phyloP scores from a whole-genome alignment of 495 filamentous ascomycete species.

The Daldinia caldariorum region DNA sequence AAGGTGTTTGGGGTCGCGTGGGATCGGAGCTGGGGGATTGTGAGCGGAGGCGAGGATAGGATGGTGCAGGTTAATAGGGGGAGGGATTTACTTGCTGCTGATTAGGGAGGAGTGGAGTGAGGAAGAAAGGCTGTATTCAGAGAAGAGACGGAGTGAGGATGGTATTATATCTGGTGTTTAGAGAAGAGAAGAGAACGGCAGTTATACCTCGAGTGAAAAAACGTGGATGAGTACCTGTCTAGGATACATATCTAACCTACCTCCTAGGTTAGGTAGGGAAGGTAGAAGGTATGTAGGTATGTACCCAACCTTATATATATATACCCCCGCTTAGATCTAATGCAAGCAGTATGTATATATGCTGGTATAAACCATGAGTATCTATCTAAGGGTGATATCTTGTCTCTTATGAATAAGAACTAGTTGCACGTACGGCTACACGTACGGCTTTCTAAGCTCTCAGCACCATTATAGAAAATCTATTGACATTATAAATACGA shows the following conservation, averaged over 20 bases:
- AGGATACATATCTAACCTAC: background rate
- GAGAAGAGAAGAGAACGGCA: background rate
- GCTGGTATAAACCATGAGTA: background rate
- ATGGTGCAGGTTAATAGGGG: slow-evolving; percentile 88
- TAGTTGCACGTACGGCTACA: background rate
- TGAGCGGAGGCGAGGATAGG: slow-evolving; percentile 92
- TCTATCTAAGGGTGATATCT: background rate
- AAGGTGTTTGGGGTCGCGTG: slow-evolving; percentile 93
- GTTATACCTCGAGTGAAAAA: slow-evolving; percentile 13
- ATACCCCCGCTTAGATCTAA: slow-evolving; percentile 3
- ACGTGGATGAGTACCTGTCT: slow-evolving; percentile 6
- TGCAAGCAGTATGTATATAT: slow-evolving; percentile 4
- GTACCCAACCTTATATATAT: background rate
- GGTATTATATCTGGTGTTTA: background rate
- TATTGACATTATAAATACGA: background rate
- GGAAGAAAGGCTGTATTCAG: too few species aligned
- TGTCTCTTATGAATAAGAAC: background rate
- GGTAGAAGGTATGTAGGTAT: too few species aligned
- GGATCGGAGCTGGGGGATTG: slow-evolving; percentile 85
- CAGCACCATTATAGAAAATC: too few species aligned
- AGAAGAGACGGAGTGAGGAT: too few species aligned
- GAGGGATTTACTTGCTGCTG: slow-evolving; percentile 45
- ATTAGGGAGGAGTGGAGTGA: slow-evolving; percentile 1
- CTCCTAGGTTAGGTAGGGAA: background rate
- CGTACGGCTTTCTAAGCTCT: background rate